Base-by-base conservation (phyloP, 495 filamentous ascomycete species). In the Venustampulla echinocandica region DNA sequence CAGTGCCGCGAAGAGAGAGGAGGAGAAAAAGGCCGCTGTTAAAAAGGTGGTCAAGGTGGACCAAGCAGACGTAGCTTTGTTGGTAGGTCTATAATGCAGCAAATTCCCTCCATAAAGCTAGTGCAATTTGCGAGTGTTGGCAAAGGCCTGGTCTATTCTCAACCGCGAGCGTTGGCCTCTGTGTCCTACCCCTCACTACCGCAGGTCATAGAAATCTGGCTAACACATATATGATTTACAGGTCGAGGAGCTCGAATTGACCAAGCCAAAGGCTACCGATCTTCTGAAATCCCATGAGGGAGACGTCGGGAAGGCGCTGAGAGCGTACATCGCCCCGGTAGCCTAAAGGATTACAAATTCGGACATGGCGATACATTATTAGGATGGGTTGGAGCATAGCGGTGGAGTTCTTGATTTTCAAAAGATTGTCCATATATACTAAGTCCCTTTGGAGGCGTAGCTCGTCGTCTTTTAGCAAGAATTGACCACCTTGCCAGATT, bases 261-360 rank as follows among this genome's bases (percentile, higher is more conserved):
- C 69, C 11, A 94, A 92, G 64, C 52, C 58, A 4, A 92, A 88
- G 61, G 89, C 88, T 1, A 93, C 85, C 11, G 89, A 95, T 38
- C 62, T 95, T 44, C 73, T 95, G 30, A 82, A 77, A 61, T 65
- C 74, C n/a, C 71, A 90, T 57, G 86, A 90, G 28, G 89, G 88
- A 0, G 77, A 92, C 66, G 78, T 77, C 1, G 75, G 75, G 9
- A 71, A 72, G 59, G 86, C 88, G 2, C 73, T 94, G 64, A 75
- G 57, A 50, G 82, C 82, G 2, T 75, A 64, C 45, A 59, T 73
- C 33, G 17, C 49, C 19, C 51, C 56, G 25, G 41, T 27, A 10
- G 56, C 49, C 33, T 52, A 24, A 47, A 18, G n/a, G 19, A 38
- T 10, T n/a, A 24, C 7, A 42, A 14, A 25, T 25, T 24, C 6